These are phyloP conservation scores for Amanita molliuscula DNA, from an alignment of 768 basidiomycete genomes.

Conservation along the genomic window DNA sequence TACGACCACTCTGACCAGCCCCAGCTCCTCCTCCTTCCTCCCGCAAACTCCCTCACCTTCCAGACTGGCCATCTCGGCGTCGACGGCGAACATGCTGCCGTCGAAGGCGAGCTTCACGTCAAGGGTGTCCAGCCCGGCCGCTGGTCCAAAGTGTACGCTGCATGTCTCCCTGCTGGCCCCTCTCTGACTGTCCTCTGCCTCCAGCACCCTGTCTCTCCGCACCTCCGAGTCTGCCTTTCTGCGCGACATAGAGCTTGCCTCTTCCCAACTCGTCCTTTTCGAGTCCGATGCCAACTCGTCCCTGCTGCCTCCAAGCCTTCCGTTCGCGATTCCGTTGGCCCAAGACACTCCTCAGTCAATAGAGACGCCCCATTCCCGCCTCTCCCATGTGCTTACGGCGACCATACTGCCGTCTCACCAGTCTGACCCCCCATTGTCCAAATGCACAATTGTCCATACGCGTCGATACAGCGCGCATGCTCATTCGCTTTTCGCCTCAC, in stretches of 20 bases:
- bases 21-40: conserved; percentile 70
- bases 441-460: conserved; percentile 58
- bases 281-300: conserved; percentile 23
- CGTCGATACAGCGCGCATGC: conserved; percentile 64
- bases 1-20: conserved; percentile 21
- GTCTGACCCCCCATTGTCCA: conserved; percentile 29
- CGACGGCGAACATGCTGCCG: conserved; percentile 70
- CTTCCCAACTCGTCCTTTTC: conserved; percentile 46
- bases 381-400: conserved; percentile 63
- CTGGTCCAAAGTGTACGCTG: conserved; percentile 55
- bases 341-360: conserved; percentile 79
- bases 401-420: conserved; percentile 44
- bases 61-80: conserved; percentile 83
- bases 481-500: conserved; percentile 42
- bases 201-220: conserved; percentile 55
- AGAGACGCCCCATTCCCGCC: conserved; percentile 62
- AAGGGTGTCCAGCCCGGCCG: conserved; percentile 52
- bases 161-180: conserved; percentile 8
- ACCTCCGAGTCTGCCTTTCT: conserved; percentile 56
- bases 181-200: conserved; percentile 6
- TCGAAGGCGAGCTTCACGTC: conserved; percentile 83
- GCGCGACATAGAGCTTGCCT: conserved; percentile 56
- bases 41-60: conserved; percentile 61
- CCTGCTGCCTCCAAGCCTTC: conserved; percentile 48
- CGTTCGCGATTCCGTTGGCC: conserved; percentile 76